Evolutionary conservation across 2,329 filamentous ascomycete genomes (phyloP), one percentile per base, ranked within the genome.

Genomic region (Pestalotiopsis sp.): DNA sequence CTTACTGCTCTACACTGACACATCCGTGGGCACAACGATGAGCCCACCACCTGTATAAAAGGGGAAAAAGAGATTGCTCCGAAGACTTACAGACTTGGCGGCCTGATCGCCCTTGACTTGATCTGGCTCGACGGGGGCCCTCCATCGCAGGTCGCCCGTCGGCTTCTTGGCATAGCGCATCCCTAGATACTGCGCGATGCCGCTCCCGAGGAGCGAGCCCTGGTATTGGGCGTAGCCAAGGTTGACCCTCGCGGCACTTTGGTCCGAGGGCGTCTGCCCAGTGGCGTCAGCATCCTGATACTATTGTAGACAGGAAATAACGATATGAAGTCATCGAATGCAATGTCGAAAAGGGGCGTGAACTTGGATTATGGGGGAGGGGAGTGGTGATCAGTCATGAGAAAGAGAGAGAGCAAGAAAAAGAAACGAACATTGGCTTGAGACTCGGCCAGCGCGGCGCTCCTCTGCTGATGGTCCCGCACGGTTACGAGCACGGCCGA

Each of bases 131-230:
- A 80, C 76, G 0, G 87, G 87, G 20, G 85, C 83, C 31, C 83
- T 78, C 80, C 85, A 89, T 66, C 87, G 81, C 41, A 87, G 77
- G 52, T 86, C 78, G 2, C 82, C 84, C 0, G 84, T 68, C 4
- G 87, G 86, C n/a, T 86, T 79, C 14, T 82, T 80, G 12, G 87
- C 87, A 74, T 84, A 89, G 58, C 86, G 84, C 76, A 85, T 78
- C 13, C 84, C 84, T 3, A 84, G 77, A 73, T 82, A 87, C 72
- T 84, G 78, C 64, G 80, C 80, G 38, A 87, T 78, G n/a, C 79
- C 80, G 36, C 75, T 79, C 27, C 74, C 71, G 4, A 84, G 76
- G 2, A 76, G 72, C 3, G 75, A 74, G 36, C 84, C 84, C 27
- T 79, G 77, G 67, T 86, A 86, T 31, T 74, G 74, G n/a, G 83